phyloP scores from a whole-genome alignment of 306 rosid genomes.

The Vigna nakashimae region DNA sequence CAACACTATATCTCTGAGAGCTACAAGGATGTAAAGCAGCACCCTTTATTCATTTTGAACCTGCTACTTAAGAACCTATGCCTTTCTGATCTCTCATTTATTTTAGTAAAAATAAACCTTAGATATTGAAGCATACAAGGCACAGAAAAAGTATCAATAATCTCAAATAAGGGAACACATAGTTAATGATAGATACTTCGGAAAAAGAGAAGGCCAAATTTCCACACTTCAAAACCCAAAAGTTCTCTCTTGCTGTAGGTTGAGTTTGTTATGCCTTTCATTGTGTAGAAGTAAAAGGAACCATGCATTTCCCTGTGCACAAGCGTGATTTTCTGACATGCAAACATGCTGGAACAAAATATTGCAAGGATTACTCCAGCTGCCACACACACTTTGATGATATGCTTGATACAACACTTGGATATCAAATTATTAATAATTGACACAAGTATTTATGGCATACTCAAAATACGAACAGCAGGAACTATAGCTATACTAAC shows the following conservation, averaged over 20 bases:
- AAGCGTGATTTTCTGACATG: neutral
- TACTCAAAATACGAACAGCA: neutral
- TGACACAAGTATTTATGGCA: neutral
- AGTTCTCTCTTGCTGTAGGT: slow-evolving; percentile 6
- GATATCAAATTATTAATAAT: neutral
- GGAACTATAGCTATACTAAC: neutral
- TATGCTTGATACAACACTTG: neutral
- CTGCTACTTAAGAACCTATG: slow-evolving; percentile 10
- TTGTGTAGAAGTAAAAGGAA: neutral
- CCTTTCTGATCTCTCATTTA: neutral
- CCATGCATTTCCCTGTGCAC: neutral
- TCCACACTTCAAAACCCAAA: neutral
- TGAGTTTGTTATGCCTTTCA: slow-evolving; percentile 24
- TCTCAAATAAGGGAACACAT: neutral
- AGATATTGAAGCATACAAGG: slow-evolving; percentile 25
- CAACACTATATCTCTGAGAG: slow-evolving; percentile 16
- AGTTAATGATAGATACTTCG: neutral
- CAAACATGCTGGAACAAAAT: neutral
- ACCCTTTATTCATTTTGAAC: neutral
- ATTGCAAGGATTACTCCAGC: neutral
- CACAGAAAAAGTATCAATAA: slow-evolving; percentile 1
- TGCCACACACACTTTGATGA: neutral
- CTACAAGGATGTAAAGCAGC: slow-evolving; percentile 15
- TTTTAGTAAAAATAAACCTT: neutral
- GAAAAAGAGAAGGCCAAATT: neutral